Conservation (phyloP, 1,139 yeast genomes). For the Scheffersomyces illinoinensis region DNA sequence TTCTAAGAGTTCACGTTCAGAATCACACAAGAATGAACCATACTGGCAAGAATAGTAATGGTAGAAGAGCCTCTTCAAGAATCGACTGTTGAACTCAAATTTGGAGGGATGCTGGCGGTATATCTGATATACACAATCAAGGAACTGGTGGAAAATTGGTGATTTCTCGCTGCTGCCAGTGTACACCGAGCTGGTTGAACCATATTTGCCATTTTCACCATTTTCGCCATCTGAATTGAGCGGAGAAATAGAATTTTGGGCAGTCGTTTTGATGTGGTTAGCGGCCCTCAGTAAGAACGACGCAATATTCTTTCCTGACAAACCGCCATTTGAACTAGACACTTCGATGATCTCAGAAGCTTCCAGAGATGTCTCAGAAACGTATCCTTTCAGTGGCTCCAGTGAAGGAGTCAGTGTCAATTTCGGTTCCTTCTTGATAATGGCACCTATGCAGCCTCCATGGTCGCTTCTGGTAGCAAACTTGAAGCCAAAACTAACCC, state of each 20-base stretch:
- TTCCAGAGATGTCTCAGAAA: constrained; percentile 2
- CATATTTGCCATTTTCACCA: constrained; percentile 12
- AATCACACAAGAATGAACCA: constrained; percentile 82
- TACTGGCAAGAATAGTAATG: constrained; percentile 94
- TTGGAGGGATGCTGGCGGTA: constrained; percentile 65
- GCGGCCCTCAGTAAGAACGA: constrained; percentile 46
- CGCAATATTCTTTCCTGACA: constrained; percentile 16
- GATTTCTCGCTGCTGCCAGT: constrained; percentile 56
- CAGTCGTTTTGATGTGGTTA: constrained; percentile 41
- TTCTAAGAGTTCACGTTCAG: constrained; percentile 57
- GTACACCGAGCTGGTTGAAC: constrained; percentile 25
- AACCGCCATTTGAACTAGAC: not conserved
- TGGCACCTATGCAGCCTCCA: constrained; percentile 50
- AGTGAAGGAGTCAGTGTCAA: not conserved
- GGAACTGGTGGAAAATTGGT: constrained; percentile 90
- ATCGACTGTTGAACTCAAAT: constrained; percentile 89
- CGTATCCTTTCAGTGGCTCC: not conserved
- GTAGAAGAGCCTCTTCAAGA: constrained; percentile 77
- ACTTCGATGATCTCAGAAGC: constrained; percentile 1
- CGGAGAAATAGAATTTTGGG: constrained; percentile 24
- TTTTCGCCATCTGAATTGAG: constrained; percentile 10
- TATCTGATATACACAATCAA: constrained; percentile 86
- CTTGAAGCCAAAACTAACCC: constrained; percentile 93
- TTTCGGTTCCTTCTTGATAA: constrained; percentile 17
- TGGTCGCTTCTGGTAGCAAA: constrained; percentile 85